Percentiles rank a stretch among this genome's conserved stretches.
Evolutionary conservation across 441 rosid species (phyloP).

Genomic region (Melastoma candidum): DNA sequence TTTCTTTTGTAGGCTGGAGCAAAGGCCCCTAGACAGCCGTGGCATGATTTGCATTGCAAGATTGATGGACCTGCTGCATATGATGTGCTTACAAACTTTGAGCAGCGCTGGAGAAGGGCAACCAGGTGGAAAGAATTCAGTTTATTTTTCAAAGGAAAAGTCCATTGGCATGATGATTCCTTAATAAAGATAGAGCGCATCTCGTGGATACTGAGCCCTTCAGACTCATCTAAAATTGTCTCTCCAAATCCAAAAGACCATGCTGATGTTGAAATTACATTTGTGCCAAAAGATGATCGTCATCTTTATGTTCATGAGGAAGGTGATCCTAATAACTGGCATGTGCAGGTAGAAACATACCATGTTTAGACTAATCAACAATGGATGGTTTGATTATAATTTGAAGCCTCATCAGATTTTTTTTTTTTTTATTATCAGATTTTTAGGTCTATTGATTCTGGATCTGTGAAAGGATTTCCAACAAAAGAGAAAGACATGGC

Average conservation of each 20-base stretch:
- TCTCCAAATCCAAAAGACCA: slow-evolving; percentile 1
- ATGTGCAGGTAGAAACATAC: slow-evolving; percentile 62
- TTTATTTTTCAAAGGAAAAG: slow-evolving; percentile 38
- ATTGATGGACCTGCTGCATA: slow-evolving; percentile 94
- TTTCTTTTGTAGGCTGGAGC: slow-evolving; percentile 32
- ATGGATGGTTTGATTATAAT: background rate
- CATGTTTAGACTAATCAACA: slow-evolving; percentile 8
- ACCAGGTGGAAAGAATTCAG: slow-evolving; percentile 63
- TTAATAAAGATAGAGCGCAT: slow-evolving; percentile 70
- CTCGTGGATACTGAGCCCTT: slow-evolving; percentile 84
- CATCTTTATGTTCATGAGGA: slow-evolving; percentile 38
- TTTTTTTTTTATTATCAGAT: slow-evolving; percentile 29
- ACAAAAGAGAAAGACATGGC: slow-evolving; percentile 20
- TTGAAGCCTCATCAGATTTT: background rate
- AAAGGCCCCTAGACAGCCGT: slow-evolving; percentile 90
- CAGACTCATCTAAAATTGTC: background rate
- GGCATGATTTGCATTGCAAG: slow-evolving; percentile 91
- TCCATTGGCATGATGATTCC: slow-evolving; percentile 73
- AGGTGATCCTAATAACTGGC: slow-evolving; percentile 75
- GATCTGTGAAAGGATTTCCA: slow-evolving; percentile 88
- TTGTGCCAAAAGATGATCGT: slow-evolving; percentile 59
- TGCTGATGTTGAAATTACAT: slow-evolving; percentile 29
- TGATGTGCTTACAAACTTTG: slow-evolving; percentile 89
- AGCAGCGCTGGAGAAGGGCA: slow-evolving; percentile 90
- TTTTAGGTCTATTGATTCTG: slow-evolving; percentile 86